phyloP scores from a whole-genome alignment of 345 rosid genomes.

The Syzygium grande region DNA sequence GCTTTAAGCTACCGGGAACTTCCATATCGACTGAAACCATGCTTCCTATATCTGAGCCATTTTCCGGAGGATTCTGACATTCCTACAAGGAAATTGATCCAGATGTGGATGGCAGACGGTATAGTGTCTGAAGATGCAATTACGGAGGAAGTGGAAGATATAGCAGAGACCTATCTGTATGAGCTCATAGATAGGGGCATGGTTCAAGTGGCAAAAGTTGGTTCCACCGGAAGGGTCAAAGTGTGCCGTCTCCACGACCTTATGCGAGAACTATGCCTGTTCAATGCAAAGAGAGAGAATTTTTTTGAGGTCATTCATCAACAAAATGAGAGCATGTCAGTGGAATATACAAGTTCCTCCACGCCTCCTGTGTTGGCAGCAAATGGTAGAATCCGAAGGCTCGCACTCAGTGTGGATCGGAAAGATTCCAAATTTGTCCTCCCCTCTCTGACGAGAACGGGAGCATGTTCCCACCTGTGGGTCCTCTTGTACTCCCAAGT shows the following conservation, averaged over 20 bases:
- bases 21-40: constrained; percentile 12
- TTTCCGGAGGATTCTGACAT: constrained; percentile 31
- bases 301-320: constrained; percentile 1
- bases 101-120: constrained; percentile 38
- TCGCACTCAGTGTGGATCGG: background rate
- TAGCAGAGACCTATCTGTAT: constrained; percentile 13
- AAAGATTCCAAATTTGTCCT: background rate
- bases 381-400: background rate
- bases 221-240: constrained; percentile 18
- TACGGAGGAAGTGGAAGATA: constrained; percentile 14
- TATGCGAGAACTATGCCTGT: constrained; percentile 21
- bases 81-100: constrained; percentile 22
- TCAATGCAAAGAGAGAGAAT: constrained; percentile 19
- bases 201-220: constrained; percentile 11
- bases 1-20: constrained; percentile 21
- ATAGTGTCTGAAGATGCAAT: background rate
- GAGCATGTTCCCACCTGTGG: background rate
- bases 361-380: background rate
- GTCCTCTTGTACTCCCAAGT: background rate
- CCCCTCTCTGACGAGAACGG: background rate
- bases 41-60: constrained; percentile 21
- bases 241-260: constrained; percentile 31
- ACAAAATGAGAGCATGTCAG: background rate
- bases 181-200: constrained; percentile 26
- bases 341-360: background rate